phyloP scores from a whole-genome alignment of 2,329 filamentous ascomycete genomes.

The Scorias spongiosa region DNA sequence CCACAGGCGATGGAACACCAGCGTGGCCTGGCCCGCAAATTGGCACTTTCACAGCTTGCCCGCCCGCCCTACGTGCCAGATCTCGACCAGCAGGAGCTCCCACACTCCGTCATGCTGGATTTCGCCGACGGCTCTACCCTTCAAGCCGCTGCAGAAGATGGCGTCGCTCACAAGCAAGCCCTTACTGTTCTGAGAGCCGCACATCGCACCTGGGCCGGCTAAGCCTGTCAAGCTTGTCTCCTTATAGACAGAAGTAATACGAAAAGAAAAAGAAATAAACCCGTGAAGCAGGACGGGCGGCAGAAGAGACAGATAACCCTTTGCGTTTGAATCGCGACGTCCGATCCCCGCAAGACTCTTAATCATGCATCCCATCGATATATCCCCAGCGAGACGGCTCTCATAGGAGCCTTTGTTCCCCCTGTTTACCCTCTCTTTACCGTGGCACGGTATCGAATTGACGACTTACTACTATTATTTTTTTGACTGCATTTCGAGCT shows the following conservation, averaged over 20 bases:
- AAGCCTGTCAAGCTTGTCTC: background rate
- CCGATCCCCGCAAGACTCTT: too few species aligned
- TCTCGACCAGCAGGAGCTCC: constrained; percentile 80
- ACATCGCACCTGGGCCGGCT: constrained; percentile 3
- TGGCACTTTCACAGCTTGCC: constrained; percentile 60
- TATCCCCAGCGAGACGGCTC: too few species aligned
- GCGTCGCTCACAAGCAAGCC: constrained; percentile 36
- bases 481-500: too few species aligned
- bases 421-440: too few species aligned
- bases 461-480: too few species aligned
- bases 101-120: constrained; percentile 61
- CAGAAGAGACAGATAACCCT: too few species aligned
- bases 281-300: too few species aligned
- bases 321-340: too few species aligned
- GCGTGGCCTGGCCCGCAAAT: constrained; percentile 20
- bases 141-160: constrained; percentile 47
- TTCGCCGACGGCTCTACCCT: constrained; percentile 44
- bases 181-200: constrained; percentile 22
- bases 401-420: too few species aligned
- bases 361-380: too few species aligned
- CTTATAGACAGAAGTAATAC: too few species aligned
- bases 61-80: constrained; percentile 66
- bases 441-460: background rate
- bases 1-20: constrained; percentile 38
- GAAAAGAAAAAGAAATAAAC: too few species aligned